These are phyloP conservation scores for Mangifera indica DNA, from an alignment of 345 rosid genomes.

Conservation along the genomic window DNA sequence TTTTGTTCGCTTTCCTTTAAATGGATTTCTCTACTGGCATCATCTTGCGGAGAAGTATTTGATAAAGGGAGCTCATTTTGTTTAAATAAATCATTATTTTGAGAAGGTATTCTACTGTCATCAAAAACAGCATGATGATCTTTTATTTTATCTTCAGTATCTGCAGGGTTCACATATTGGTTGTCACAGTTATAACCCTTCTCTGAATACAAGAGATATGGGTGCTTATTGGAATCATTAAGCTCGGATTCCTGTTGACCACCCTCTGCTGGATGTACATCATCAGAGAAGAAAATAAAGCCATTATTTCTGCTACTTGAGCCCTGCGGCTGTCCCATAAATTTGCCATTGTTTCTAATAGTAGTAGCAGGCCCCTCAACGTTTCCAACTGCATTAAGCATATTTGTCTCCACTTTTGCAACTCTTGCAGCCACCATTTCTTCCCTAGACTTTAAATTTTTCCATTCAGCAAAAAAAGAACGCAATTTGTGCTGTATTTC, in stretches of 20 bases:
- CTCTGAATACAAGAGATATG: conserved; percentile 30
- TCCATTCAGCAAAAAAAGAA: conserved; percentile 61
- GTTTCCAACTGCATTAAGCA: conserved; percentile 42
- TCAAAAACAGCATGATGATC: conserved; percentile 27
- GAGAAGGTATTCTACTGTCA: conserved; percentile 34
- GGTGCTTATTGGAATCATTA: conserved; percentile 28
- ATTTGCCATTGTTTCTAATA: conserved; percentile 22
- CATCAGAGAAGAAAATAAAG: conserved; percentile 28
- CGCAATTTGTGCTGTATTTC: conserved; percentile 93
- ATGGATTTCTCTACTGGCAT: conserved; percentile 32
- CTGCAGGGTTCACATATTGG: conserved; percentile 22
- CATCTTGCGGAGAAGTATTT: conserved; percentile 38
- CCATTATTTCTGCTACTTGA: conserved; percentile 23
- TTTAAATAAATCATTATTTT: conserved; percentile 29
- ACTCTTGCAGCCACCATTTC: conserved; percentile 61
- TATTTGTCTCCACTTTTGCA: conserved; percentile 44
- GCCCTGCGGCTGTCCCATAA: conserved; percentile 21
- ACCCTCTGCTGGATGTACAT: conserved; percentile 31
- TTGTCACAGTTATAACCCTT: conserved; percentile 20
- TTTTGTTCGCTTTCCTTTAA: conserved; percentile 37
- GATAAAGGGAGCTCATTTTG: conserved; percentile 32
- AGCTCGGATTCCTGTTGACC: conserved; percentile 27
- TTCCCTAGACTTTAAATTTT: conserved; percentile 64
- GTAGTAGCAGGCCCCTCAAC: conserved; percentile 33
- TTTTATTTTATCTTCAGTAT: conserved; percentile 29